These are phyloP conservation scores for Paecilomyces dactylethromorphus DNA, from an alignment of 2,329 filamentous ascomycete genomes.

Conservation along the genomic window DNA sequence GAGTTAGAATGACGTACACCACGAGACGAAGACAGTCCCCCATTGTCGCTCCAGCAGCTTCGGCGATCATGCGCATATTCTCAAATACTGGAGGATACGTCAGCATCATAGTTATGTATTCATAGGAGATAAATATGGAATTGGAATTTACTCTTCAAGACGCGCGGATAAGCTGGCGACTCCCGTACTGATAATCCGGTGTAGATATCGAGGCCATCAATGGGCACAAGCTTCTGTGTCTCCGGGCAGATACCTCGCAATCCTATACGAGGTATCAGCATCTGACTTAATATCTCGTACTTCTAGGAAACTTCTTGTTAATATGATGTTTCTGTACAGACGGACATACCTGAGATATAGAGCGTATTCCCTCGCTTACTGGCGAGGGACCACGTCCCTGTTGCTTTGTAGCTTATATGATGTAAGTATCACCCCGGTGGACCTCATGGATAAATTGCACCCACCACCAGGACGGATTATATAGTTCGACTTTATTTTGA, in stretches of 20 bases:
- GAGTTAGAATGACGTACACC: not conserved
- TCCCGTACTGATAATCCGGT: not conserved
- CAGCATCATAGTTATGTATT: no score
- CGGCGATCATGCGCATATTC: constrained; percentile 2
- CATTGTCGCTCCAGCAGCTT: constrained; percentile 1
- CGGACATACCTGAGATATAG: not conserved
- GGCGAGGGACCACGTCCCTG: not conserved
- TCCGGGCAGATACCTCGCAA: not conserved
- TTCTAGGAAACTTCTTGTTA: not conserved
- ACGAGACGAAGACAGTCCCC: constrained; percentile 2
- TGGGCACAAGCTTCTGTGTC: not conserved
- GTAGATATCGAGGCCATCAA: not conserved
- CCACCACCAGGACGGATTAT: not conserved
- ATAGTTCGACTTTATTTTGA: not conserved
- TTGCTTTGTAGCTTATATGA: constrained; percentile 1
- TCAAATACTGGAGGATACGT: constrained; percentile 1
- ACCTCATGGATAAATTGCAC: no score
- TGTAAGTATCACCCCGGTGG: not conserved
- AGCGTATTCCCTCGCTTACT: constrained; percentile 1
- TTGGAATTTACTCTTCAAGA: not conserved
- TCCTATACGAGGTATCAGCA: not conserved
- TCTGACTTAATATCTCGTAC: not conserved
- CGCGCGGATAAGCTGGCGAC: not conserved
- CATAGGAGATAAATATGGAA: no score
- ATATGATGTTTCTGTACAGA: not conserved